Evolutionary conservation across 1,284 basidiomycete species (phyloP), one percentile per base, ranked within the genome.

Genomic region (Ustilago vetiveriae): DNA sequence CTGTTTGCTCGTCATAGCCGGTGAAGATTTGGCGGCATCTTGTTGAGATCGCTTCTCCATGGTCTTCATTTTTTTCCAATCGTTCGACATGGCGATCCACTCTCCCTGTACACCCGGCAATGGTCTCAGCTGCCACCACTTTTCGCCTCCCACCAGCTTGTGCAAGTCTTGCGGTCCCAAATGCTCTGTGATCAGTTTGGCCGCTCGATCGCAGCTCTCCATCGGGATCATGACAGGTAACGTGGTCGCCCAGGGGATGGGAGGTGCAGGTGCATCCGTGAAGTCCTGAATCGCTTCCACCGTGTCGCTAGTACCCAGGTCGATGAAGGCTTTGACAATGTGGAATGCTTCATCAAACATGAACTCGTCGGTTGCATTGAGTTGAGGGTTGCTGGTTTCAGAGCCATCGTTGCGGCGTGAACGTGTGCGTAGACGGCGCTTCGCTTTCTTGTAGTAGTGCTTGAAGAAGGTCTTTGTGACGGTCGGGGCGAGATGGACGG

Each of bases 41-140:
- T 50, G 30, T 22, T 42, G 54, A 37, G 66, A 35, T 17, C 39
- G 35, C 37, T 68, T 68, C 23, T 81, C 73, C 50, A 79, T 74
- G 17, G 76, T 74, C 51, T 80, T 71, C 30, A 68, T 67, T 41
- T 74, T 65, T 17, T 72, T 82, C 80, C 83, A 86, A 47, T 86
- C 85, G 40, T 66, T 50, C 24, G 72, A 73, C 72, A 78, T 84
- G 26, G 88, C 89, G 46, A 97, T 90, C 94, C 94, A 97, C 82
- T 98, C 92, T 2, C 87, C 92, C 74, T 92, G 88, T 11, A 94
- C 85, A 17, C 91, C 92, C 44, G 36, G 86, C 37, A 77, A 37
- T 30, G 88, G 59, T 47, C 78, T 72, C n/a, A 82, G 42, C 75
- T 82, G 94, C 95, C 94, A 98, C 94, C 95, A 98, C 77, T 93